Base-by-base conservation (phyloP, 1,284 basidiomycete species). In the Mycosarcoma maydis region DNA sequence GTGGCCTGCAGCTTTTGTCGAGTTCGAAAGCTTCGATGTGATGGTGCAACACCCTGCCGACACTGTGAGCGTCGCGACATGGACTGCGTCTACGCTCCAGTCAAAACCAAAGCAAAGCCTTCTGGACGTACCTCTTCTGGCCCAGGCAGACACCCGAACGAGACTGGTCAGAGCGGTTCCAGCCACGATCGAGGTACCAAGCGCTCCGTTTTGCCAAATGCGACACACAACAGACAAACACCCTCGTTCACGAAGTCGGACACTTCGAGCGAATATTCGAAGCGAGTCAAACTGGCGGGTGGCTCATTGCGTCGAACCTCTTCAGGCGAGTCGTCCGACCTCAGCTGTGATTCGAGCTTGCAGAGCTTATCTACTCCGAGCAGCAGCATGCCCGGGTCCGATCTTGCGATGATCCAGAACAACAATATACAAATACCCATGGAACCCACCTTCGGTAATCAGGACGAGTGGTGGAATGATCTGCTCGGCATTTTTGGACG, bases 401-500 rank as follows among this genome's bases (percentile, higher is more conserved):
- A 71, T 20, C 54, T 71, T 2, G 68, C 68, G 34, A 71, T 71
- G 68, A 66, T 71, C 6, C 68, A 71, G 51, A 71, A 71, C 40
- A 41, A 61, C 32, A 32, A 47, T n/a, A 26, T 41, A 5, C 42
- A 41, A 3, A 53, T 71, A 26, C 68, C 68, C 1, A 61, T 55
- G 53, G 52, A 71, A 17, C 68, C 62, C 2, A 34, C 39, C 13
- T 34, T 51, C 17, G 52, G 46, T 29, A 34, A 20, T 9, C 51
- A 50, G 7, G 54, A 54, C 23, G 57, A 51, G n/a, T 71, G 68
- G 68, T 66, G 57, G 61, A 54, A 41, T 23, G 30, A 66, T 16
- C 24, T 72, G 38, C 43, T 72, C 2, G 39, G 44, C 13, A 32
- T 57, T 6, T 47, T 72, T 22, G 56, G 53, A 19, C 36, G 32